Conservation (phyloP, 176 grass and related monocot genomes). For the Cenchrus fungigraminus region DNA sequence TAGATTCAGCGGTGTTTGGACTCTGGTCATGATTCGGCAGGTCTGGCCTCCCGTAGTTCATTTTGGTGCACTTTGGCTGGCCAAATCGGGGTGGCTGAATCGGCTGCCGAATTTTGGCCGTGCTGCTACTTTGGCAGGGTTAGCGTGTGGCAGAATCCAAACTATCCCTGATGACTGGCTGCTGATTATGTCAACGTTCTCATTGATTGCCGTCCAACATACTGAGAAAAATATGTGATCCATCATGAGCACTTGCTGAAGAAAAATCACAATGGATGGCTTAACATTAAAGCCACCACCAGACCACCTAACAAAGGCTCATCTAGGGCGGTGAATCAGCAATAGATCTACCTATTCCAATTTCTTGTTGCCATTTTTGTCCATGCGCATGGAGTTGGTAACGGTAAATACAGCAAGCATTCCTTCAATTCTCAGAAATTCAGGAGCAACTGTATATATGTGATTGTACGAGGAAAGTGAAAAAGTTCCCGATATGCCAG, state of each 20-base stretch:
- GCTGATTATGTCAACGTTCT: not conserved
- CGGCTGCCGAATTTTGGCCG: too few species aligned
- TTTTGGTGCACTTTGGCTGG: too few species aligned
- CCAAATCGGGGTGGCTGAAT: too few species aligned
- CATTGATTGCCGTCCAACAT: not conserved
- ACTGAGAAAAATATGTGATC: not conserved
- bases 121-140: too few species aligned
- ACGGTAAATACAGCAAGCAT: constrained; percentile 20
- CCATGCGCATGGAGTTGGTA: not conserved
- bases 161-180: not conserved
- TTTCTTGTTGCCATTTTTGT: not conserved
- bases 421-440: not conserved
- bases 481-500: not conserved
- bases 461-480: not conserved
- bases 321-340: not conserved
- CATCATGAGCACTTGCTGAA: constrained; percentile 19
- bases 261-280: not conserved
- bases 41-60: too few species aligned
- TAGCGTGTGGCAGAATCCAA: too few species aligned
- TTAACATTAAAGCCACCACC: not conserved
- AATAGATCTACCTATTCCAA: not conserved
- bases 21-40: too few species aligned
- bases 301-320: not conserved
- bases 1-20: too few species aligned
- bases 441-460: constrained; percentile 22